Base-by-base conservation (phyloP, 1,139 yeast species). In the Geotrichum restrictum region DNA sequence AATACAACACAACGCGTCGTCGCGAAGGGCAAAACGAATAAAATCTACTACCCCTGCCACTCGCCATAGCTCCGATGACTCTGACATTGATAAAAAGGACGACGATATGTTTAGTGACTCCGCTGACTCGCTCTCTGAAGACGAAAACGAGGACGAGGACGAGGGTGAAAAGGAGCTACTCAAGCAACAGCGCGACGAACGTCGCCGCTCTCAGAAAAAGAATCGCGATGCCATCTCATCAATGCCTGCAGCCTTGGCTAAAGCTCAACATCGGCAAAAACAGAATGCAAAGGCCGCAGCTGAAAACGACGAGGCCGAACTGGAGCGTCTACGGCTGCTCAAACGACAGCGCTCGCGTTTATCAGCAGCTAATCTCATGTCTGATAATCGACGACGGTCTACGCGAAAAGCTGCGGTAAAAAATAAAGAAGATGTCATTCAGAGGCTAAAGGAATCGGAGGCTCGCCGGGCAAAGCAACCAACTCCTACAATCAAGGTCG, bases 351-450 rank as follows among this genome's bases (percentile, higher is more conserved):
- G 48, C 57, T 55, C 52, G 56, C 47, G 53, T 58, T 27, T 59
- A 62, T 66, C 59, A 62, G 66, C 60, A 53, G 71, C 57, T 58
- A 70, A 54, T 66, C 69, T 45, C 77, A 83, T 2, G 81, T 81
- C 52, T 72, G 91, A 64, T 0, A 82, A 81, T 27, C 75, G 96
- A 62, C 76, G 98, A 60, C 79, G 87, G 1, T 88, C 96, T 0
- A 79, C 88, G 13, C 79, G 98, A 66, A 74, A 81, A 2, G 80
- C 95, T 0, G 94, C 95, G 0, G 78, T 88, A 5, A 83, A 83
- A 60, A 89, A 82, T 64, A 89, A 88, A 61, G 76, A 86, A 57
- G 89, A 84, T 6, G 80, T 89, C 32, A 85, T 88, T 44, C 82
- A 86, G 62, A 83, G 83, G 60, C 71, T 93, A 57, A 79, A 83